Base-by-base conservation (phyloP, 1,284 basidiomycete species). In the Sutorius eximius region DNA sequence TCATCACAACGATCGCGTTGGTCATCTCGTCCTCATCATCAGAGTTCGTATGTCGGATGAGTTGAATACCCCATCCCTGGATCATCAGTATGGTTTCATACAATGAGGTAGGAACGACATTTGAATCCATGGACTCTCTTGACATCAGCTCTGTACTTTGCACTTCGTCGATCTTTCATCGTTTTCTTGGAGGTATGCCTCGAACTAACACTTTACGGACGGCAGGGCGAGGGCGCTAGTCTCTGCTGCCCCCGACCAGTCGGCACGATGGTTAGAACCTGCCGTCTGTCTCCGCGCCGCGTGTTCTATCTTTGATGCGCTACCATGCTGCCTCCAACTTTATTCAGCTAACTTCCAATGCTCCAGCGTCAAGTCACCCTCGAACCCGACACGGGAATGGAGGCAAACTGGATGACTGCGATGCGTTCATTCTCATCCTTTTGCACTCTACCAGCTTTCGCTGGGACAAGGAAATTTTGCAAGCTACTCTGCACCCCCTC, bases 391-490 rank as follows among this genome's bases (percentile, higher is more conserved):
- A 42, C 55, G 5, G 70, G 72, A 37, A 68, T 75, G 49, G 72
- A 73, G 20, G 58, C 58, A 1, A 56, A 74, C 55, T 65, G 67
- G 59, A 62, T 20, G 60, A 64, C 45, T 70, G 70, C 10, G 66
- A 75, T 33, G 80, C 79, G 2, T 63, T 78, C 53, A 85, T 83
- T 0, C 70, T 85, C 27, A 71, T 86, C 38, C 61, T 83, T 22
- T 71, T 85, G 5, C 84, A 86, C 62, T 80, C 82, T 2, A 85
- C 84, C 3, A 83, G 82, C 62, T 85, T 83, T 61, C 83, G n/a
- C n/a, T n/a, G n/a, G n/a, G n/a, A 84, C 70, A 86, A 86, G 64
- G 84, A 86, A 66, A 82, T 77, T 2, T 86, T 83, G 84, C 81
- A 83, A 59, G 82, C 85, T 3, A 77, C 78, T 3, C 59, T 86